phyloP scores from a whole-genome alignment of 495 filamentous ascomycete species.

The Neurospora discreta region DNA sequence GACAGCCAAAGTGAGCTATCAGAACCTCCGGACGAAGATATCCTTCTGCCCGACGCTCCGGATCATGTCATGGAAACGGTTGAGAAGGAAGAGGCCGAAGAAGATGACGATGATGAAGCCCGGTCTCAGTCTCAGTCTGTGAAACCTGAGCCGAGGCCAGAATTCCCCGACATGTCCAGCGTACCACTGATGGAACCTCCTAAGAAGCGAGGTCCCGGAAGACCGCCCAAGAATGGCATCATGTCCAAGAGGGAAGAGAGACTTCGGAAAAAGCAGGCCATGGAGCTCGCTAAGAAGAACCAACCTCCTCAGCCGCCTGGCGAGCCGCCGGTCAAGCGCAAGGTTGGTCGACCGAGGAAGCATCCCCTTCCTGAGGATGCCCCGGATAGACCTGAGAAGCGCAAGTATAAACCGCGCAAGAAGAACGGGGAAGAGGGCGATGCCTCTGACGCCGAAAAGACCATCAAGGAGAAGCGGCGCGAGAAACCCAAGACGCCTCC shows the following conservation, averaged over 20 bases:
- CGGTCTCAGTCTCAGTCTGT: slow-evolving; percentile 4
- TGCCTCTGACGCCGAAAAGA: slow-evolving; percentile 32
- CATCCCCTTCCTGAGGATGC: slow-evolving; percentile 44
- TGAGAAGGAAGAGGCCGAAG: slow-evolving; percentile 22
- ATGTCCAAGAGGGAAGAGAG: slow-evolving; percentile 79
- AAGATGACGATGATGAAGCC: slow-evolving; percentile 27
- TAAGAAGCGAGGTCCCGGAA: slow-evolving; percentile 71
- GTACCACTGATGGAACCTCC: slow-evolving; percentile 21
- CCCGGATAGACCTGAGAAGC: slow-evolving; percentile 52
- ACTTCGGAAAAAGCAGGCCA: slow-evolving; percentile 51
- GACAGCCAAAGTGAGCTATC: slow-evolving; percentile 22
- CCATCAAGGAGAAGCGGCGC: slow-evolving; percentile 46
- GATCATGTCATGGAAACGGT: slow-evolving; percentile 23
- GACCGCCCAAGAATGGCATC: slow-evolving; percentile 84
- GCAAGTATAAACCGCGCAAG: slow-evolving; percentile 71
- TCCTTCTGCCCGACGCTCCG: slow-evolving; percentile 23
- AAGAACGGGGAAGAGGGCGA: slow-evolving; percentile 42
- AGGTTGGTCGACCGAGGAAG: slow-evolving; percentile 48
- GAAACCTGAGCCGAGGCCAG: slow-evolving; percentile 22
- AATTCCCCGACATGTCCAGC: slow-evolving; percentile 17
- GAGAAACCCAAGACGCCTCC: slow-evolving; percentile 52
- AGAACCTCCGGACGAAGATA: slow-evolving; percentile 15
- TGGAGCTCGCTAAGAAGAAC: slow-evolving; percentile 37
- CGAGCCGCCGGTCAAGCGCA: slow-evolving; percentile 43
- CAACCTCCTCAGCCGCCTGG: slow-evolving; percentile 29